phyloP scores from a whole-genome alignment of 441 rosid genomes.

The Raphanus hybrid region DNA sequence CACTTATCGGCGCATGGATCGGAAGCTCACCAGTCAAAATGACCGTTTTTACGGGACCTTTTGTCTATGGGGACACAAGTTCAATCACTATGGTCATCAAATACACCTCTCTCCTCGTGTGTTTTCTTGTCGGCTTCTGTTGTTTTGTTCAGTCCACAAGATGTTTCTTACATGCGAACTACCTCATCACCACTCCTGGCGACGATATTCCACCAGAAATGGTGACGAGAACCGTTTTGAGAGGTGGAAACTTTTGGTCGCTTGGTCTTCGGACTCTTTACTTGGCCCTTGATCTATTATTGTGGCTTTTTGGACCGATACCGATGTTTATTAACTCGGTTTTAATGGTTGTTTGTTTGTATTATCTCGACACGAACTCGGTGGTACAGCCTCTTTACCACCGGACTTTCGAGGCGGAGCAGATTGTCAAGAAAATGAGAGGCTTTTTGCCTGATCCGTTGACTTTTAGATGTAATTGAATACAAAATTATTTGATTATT shows the following conservation, averaged over 20 bases:
- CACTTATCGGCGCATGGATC: conserved; percentile 84
- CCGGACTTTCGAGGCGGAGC: conserved; percentile 34
- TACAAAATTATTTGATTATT: conserved; percentile 14
- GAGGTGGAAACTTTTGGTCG: conserved; percentile 76
- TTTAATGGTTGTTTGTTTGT: conserved; percentile 53
- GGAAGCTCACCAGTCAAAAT: conserved; percentile 52
- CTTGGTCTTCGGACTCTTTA: conserved; percentile 67
- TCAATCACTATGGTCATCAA: conserved; percentile 67
- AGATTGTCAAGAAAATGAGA: conserved; percentile 41
- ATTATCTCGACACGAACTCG: conserved; percentile 56
- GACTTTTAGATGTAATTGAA: conserved; percentile 35
- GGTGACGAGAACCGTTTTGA: conserved; percentile 49
- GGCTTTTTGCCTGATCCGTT: conserved; percentile 40
- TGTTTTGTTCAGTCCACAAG: conserved; percentile 80
- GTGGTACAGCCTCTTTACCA: conserved; percentile 54
- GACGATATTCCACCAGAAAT: conserved; percentile 46
- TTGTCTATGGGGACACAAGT: conserved; percentile 77
- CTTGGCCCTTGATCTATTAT: conserved; percentile 65
- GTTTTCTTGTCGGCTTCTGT: conserved; percentile 73
- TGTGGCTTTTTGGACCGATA: conserved; percentile 84
- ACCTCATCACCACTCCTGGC: conserved; percentile 59
- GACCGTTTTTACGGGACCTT: conserved; percentile 51
- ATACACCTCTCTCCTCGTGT: conserved; percentile 62
- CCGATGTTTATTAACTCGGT: conserved; percentile 71
- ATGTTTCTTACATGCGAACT: conserved; percentile 65